These are phyloP conservation scores for Pelagophyceae sp. DNA, from an alignment of 352 stramenopile species.

Conservation along the genomic window DNA sequence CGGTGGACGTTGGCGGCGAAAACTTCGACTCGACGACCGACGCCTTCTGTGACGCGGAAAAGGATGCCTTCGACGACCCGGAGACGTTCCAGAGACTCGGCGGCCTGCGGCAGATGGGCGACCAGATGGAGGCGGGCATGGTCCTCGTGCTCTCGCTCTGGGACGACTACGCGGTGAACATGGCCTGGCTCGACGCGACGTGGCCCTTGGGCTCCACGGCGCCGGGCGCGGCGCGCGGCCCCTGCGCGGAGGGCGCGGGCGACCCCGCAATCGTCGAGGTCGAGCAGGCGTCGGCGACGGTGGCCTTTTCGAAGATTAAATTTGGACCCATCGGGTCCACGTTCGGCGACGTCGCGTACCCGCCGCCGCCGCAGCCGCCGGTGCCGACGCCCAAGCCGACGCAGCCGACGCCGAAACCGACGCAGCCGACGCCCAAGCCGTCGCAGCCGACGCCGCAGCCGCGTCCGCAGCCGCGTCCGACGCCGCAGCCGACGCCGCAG, in stretches of 20 bases:
- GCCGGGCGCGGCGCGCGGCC: constrained; percentile 48
- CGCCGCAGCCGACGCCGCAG: too few species aligned
- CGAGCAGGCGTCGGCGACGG: constrained; percentile 48
- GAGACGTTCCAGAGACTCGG: constrained; percentile 51
- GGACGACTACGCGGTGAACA: constrained; percentile 56
- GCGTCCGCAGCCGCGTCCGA: too few species aligned
- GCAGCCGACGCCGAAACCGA: too few species aligned
- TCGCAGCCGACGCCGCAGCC: too few species aligned
- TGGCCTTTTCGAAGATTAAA: constrained; percentile 62
- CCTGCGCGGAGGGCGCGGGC: constrained; percentile 49
- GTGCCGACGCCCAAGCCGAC: too few species aligned
- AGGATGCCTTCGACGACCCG: constrained; percentile 46
- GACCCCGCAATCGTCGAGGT: constrained; percentile 45
- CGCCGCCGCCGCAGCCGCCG: too few species aligned
- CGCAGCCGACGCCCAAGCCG: too few species aligned
- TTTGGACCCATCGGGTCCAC: constrained; percentile 49
- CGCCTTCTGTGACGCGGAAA: constrained; percentile 43
- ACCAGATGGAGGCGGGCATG: constrained; percentile 50
- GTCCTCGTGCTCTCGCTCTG: constrained; percentile 62
- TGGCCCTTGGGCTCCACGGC: constrained; percentile 42
- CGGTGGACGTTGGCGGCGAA: constrained; percentile 12
- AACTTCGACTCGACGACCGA: constrained; percentile 40
- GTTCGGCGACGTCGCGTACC: too few species aligned
- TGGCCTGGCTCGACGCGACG: constrained; percentile 57
- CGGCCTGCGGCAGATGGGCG: constrained; percentile 49